Percentiles rank a stretch among this genome's conserved stretches.
Conservation (phyloP, 1,284 basidiomycete genomes). For the Mycena sp. region DNA sequence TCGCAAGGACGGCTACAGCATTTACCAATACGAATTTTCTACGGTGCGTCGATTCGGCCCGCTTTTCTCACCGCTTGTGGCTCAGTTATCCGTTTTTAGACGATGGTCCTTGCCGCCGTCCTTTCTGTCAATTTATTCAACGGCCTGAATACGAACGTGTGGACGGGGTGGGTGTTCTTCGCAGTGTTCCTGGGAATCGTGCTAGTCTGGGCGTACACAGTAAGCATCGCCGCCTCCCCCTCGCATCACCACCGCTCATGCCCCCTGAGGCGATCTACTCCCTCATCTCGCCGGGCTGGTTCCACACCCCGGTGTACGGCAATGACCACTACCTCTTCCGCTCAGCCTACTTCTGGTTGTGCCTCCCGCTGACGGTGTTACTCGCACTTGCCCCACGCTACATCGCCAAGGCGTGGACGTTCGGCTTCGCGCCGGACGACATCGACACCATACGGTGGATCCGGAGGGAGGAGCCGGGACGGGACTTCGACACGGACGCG, state of each 20-base stretch:
- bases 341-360: slow-evolving; percentile 92
- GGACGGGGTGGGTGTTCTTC: slow-evolving; percentile 96
- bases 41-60: slow-evolving; percentile 61
- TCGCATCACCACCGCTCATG: slow-evolving; percentile 19
- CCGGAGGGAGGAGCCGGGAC: slow-evolving; percentile 67
- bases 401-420: slow-evolving; percentile 78
- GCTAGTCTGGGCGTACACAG: slow-evolving; percentile 83
- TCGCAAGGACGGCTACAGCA: slow-evolving; percentile 84
- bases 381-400: slow-evolving; percentile 86
- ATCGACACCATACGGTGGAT: slow-evolving; percentile 83
- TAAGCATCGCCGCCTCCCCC: slow-evolving; percentile 47
- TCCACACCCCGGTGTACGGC: slow-evolving; percentile 77
- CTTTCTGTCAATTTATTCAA: slow-evolving; percentile 89
- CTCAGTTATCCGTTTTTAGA: slow-evolving; percentile 49
- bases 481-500: slow-evolving; percentile 59
- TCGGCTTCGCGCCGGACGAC: slow-evolving; percentile 81
- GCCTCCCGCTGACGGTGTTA: slow-evolving; percentile 75
- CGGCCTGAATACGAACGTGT: slow-evolving; percentile 89
- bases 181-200: slow-evolving; percentile 84
- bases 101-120: slow-evolving; percentile 91
- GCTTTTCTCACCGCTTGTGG: background rate
- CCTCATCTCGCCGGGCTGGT: slow-evolving; percentile 78
- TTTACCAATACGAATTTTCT: slow-evolving; percentile 87
- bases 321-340: slow-evolving; percentile 87
- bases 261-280: slow-evolving; percentile 81